Evolutionary conservation across 2,329 filamentous ascomycete genomes (phyloP), one percentile per base, ranked within the genome.

Genomic region (Fusarium chuoi): DNA sequence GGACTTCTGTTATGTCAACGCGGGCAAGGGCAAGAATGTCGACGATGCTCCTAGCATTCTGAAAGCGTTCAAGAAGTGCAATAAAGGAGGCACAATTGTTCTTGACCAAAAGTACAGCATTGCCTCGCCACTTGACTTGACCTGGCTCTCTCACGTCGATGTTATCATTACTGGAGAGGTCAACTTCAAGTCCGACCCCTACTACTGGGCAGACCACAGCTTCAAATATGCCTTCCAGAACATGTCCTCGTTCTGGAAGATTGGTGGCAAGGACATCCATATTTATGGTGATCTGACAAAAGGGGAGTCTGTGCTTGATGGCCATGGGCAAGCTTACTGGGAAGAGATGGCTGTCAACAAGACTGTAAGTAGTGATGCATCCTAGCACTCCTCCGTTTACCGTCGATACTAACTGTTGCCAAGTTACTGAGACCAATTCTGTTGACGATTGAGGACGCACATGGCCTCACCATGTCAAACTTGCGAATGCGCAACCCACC

Each of bases 151-250:
- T 48, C 84, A 89, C 71, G 85, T 93, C 36, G 91, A 94, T 78
- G 82, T 93, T 9, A 87, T 89, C 84, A 83, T 83, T 64, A 80
- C 79, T 1, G 90, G 89, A 28, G 86, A 86, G 28, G 85, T 93
- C 26, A 83, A 87, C 63, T 93, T 93, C 82, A 89, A 87, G 62
- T 87, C 91, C 57, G 89, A 94, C 78, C 91, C 90, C 4, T 86
- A 89, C 73, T 93, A 93, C 81, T 93, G 92, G 92, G 86, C 91
- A 71, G 85, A 85, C 14, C 86, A 92, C 76, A 85, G 87, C 46
- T 93, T 93, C 84, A 87, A 87, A 62, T 90, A 91, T 33, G 84
- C 83, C 11, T 94, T 89, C 82, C 92, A 93, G 75, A 92, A 92
- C 70, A 87, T 88, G 89, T 80, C 89, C 2, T 72, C 76, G 10